Evolutionary conservation across 2,329 filamentous ascomycete genomes (phyloP), one percentile per base, ranked within the genome.

Genomic region (Aspergillus udagawae): DNA sequence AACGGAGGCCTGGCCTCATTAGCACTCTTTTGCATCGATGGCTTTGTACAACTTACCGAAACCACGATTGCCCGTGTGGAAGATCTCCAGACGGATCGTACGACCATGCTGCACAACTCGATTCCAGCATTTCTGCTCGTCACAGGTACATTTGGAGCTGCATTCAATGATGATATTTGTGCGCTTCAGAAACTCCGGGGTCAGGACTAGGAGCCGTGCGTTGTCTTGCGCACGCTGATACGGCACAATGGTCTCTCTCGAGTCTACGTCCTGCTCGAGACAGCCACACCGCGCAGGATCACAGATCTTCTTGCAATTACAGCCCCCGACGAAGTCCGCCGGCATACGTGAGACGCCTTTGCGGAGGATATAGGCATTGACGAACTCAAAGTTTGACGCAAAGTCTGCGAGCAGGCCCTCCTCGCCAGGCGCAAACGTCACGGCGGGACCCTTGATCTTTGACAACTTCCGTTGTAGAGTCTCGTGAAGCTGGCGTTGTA

Each of bases 121-220:
- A 52, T 79, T 79, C 71, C 69, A 74, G 57, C 77, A 80, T 1
- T 52, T 52, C 44, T 7, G 10, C 1, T 61, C 56, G 1, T 59
- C 59, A 45, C 77, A 80, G 4, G 54, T 55, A 52, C 77, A 80
- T 5, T 65, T 61, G 0, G 64, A 59, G 28, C 70, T 76, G 57
- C 77, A 80, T 57, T 80, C 77, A 7, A 67, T 69, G 1, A 77
- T 77, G 61, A 77, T 77, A 0, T 67, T 58, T 14, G 65, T 72
- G 3, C 68, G 60, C 1, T 64, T 59, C 4, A 77, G 59, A 29
- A 77, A 74, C 1, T 68, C 65, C 1, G 64, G 60, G 0, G 58
- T 60, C 0, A 75, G 61, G 0, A 75, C 69, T 8, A 68, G 49
- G 12, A 67, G 49, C 1, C 62, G 52, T 8, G 32, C 9, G 8